Base-by-base conservation (phyloP, 805 yeast genomes). In the Nakazawaea anatomiae region DNA sequence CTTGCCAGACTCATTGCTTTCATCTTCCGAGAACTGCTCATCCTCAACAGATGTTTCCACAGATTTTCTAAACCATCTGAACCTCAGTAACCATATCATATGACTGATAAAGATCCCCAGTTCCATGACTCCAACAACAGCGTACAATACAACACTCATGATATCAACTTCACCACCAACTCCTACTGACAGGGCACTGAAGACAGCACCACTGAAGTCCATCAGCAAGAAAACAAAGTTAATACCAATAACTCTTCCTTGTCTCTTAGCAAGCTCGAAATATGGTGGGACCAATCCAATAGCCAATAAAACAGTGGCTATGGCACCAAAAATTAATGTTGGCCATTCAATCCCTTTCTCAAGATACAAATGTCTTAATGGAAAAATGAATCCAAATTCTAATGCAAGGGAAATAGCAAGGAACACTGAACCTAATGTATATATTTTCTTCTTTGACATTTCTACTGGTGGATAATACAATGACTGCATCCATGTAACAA, bases 231-330 rank as follows among this genome's bases (percentile, higher is more conserved):
- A 92, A 3, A 86, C 57, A 60, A 92, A 90, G 63, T 90, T 90
- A 60, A 92, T 85, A 0, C 98, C 98, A 3, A 90, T 82, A 3
- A 92, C 97, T 36, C 86, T 70, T 1, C 97, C 97, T 47, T 79
- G 66, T 55, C 96, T 74, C 60, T 89, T 87, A 34, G 82, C 77
- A 29, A 92, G 69, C 64, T 92, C 97, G 58, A 81, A 82, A 63
- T 91, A 92, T 4, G 97, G 97, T 0, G 97, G 97, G 0, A 92
- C 56, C 36, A 92, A 72, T 0, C 98, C 98, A 2, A 77, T 62
- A 0, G 87, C 94, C 7, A 92, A 69, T 18, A 88, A 63, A 0
- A 91, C 72, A 1, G 94, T 80, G 0, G 97, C 96, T 14, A 89
- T 54, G 31, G 88, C 77, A 11, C 97, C 97, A 58, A 90, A 77